These are phyloP conservation scores for Pestalotiopsis sp. DNA, from an alignment of 2,329 filamentous ascomycete species.

Conservation along the genomic window DNA sequence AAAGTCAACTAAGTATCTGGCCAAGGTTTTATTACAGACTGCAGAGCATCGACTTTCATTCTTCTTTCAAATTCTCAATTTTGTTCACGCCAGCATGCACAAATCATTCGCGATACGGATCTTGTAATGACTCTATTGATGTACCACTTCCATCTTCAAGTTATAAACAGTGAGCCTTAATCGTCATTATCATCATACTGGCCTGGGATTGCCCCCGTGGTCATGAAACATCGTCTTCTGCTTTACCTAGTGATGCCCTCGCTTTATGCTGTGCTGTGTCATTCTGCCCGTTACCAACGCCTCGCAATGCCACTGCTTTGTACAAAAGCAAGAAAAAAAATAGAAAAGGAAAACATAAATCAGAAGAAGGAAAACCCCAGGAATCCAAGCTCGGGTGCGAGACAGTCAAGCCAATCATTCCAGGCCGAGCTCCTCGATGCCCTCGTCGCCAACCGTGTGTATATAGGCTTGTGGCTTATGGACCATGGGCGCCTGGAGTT, in stretches of 20 bases:
- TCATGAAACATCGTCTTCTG: not conserved
- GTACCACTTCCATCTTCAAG: no score
- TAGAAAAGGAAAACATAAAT: not conserved
- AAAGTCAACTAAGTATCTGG: not conserved
- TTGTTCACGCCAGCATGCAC: no score
- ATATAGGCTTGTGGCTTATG: constrained; percentile 26
- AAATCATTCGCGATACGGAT: no score
- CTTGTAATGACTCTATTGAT: no score
- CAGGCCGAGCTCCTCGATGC: not conserved
- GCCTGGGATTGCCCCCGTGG: no score
- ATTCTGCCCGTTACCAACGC: constrained; percentile 2
- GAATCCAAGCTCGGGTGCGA: no score
- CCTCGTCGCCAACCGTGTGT: constrained; percentile 20
- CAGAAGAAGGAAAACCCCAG: not conserved
- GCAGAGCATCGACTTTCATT: no score
- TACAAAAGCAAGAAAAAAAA: not conserved
- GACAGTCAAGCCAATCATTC: not conserved
- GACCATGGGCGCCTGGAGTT: constrained; percentile 51
- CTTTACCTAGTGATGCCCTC: not conserved
- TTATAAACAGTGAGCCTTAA: no score
- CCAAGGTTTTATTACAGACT: no score
- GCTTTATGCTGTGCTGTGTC: not conserved
- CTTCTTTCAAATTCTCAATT: no score
- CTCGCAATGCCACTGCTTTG: not conserved
- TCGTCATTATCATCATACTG: no score